These are phyloP conservation scores for Bryoglossum gracile DNA, from an alignment of 495 filamentous ascomycete genomes.

Conservation along the genomic window DNA sequence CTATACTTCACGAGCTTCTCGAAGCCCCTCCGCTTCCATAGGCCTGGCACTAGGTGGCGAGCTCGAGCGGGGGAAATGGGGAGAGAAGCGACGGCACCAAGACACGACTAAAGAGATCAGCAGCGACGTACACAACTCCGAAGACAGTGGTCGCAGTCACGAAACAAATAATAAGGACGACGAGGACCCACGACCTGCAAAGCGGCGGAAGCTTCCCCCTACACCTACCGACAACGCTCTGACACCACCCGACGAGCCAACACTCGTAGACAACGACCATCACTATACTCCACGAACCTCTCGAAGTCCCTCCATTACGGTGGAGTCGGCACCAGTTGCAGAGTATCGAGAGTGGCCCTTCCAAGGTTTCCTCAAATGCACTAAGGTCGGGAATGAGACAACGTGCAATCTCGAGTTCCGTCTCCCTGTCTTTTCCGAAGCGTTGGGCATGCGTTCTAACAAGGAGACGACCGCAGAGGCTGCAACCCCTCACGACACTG, in stretches of 20 bases:
- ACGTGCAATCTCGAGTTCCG: conserved; percentile 14
- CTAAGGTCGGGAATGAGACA: conserved; percentile 8
- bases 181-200: too few relatives aligned
- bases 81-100: conserved; percentile 1
- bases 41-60: not conserved
- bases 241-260: not conserved
- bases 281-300: too few relatives aligned
- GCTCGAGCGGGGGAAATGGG: not conserved
- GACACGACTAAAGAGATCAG: conserved; percentile 3
- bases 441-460: conserved; percentile 5
- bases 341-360: too few relatives aligned
- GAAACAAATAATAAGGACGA: not conserved
- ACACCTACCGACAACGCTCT: not conserved
- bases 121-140: not conserved
- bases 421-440: not conserved
- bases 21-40: not conserved
- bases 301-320: too few relatives aligned
- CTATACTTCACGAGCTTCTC: not conserved
- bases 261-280: too few relatives aligned
- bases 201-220: not conserved
- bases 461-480: conserved; percentile 7
- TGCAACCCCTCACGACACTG: conserved; percentile 7
- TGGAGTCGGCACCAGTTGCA: conserved; percentile 8
- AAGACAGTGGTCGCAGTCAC: not conserved
- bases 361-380: too few relatives aligned